Base-by-base conservation (phyloP, 202 grass and related monocot genomes). In the Panicum hallii region DNA sequence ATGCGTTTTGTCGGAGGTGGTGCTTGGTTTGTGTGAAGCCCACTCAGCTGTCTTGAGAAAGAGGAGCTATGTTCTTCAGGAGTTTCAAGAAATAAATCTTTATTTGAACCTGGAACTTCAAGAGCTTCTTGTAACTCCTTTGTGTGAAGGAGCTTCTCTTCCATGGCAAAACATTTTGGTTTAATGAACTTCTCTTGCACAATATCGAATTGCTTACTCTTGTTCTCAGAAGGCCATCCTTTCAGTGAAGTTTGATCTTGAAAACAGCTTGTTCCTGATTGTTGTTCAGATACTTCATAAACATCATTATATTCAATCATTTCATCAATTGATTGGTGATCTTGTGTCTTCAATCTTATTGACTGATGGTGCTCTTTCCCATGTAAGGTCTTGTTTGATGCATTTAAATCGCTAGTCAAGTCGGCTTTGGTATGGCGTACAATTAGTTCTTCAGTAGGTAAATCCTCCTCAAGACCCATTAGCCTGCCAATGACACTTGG, bases 391-490 rank as follows among this genome's bases (percentile, higher is more conserved):
- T 74, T 88, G 23, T 80, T 72, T 84, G 48, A 73, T 48, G 36
- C 66, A 78, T 79, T 50, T 49, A 55, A 86, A 67, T 78, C 66
- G 74, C 72, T 83, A 34, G 9, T 72, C 61, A 65, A 30, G 65
- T 72, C 46, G 23, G 77, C 63, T 38, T 74, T 75, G 34, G 53
- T 57, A 41, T 79, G 64, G 22, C 70, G 56, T 70, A 85, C 52
- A 78, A 73, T 88, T 74, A 79, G 70, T 78, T 74, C 88, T 61
- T 92, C 68, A 48, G 83, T 60, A 66, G 72, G 68, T 42, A 88
- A 77, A 44, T 94, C 87, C 40, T 94, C 91, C 81, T 90, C 93
- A 71, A 99, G 88, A 50, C 96, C 96, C 96, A 99, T 99, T 89
- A 99, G 87, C 87, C 84, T 92, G 56, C 90, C 93, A 86, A 99